Evolutionary conservation across 2,329 filamentous ascomycete genomes (phyloP).

Genomic region (Hysterium pulicare): DNA sequence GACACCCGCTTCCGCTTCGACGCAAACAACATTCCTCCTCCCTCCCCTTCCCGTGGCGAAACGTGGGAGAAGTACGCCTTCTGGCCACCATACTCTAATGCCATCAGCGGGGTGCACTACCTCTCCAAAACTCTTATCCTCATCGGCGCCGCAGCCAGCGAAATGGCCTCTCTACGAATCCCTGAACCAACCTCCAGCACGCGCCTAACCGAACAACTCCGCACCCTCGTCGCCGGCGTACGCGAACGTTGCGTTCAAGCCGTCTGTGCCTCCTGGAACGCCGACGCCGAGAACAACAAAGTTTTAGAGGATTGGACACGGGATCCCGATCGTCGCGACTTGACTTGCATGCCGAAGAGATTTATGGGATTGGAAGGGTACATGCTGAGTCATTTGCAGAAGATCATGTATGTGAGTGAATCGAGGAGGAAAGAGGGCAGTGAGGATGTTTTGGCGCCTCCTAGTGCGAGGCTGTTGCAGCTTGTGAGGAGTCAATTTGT

Average conservation of each 20-base stretch:
- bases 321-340: constrained; percentile 73
- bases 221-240: constrained; percentile 69
- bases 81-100: constrained; percentile 92
- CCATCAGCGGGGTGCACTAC: constrained; percentile 87
- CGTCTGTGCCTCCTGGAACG: constrained; percentile 86
- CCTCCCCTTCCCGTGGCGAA: constrained; percentile 70
- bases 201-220: constrained; percentile 63
- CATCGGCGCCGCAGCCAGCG: constrained; percentile 81
- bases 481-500: constrained; percentile 92
- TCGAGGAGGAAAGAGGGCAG: constrained; percentile 71
- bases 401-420: constrained; percentile 89
- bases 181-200: constrained; percentile 56
- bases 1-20: constrained; percentile 80
- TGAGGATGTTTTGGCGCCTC: constrained; percentile 79
- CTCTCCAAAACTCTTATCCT: constrained; percentile 76
- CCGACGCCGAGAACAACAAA: constrained; percentile 89
- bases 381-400: constrained; percentile 83
- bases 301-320: constrained; percentile 91
- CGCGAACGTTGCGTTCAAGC: constrained; percentile 83
- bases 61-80: constrained; percentile 93
- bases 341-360: constrained; percentile 85
- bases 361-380: constrained; percentile 84
- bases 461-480: constrained; percentile 80
- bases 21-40: constrained; percentile 70
- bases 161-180: constrained; percentile 73